Evolutionary conservation across 129 eudicot species (phyloP), one percentile per base, ranked within the genome.

Genomic region (Dittrichia graveolens): DNA sequence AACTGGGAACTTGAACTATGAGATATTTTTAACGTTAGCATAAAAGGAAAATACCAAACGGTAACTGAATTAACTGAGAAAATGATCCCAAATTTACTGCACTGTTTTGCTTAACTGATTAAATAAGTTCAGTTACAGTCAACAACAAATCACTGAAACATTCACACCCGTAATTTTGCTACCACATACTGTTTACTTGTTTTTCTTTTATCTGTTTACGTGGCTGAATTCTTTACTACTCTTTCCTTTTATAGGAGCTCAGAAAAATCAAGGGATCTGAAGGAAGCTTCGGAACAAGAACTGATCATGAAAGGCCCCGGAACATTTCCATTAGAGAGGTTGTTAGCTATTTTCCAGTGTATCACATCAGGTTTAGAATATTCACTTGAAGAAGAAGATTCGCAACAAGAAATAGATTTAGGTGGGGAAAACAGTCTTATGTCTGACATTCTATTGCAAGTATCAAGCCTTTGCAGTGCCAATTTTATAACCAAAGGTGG

Each of bases 401-500:
- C 38, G 24, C 80, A 63, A 39, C 74, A 58, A 43, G 57, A 41
- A 74, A 78, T 31, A 14, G 82, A 71, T 1, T 65, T 64, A 63
- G 83, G 55, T 45, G 69, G 81, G 16, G 83, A 85, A 79, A 66
- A 77, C 54, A 80, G 79, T 56, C 81, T 86, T 24, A 90, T 86
- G 89, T 75, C 94, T 49, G 87, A 81, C 44, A 85, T 94, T 61
- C 89, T 94, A 37, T 84, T 94, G 79, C 97, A 94, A 81, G 73
- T 94, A 64, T 90, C 99, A 61, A 94, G 99, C 76, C 93, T 94
- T 63, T 90, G 99, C 78, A 90, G 75, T 80, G 94, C 99, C 57
- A 90, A 94, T 83, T 90, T 84, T 74, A 84, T 94, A 61, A 85
- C 81, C 78, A 90, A 90, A 83, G 97, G 99, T 41, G 90, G 89